phyloP scores from a whole-genome alignment of 805 yeast species.

The Metschnikowia chrysomelidarum region DNA sequence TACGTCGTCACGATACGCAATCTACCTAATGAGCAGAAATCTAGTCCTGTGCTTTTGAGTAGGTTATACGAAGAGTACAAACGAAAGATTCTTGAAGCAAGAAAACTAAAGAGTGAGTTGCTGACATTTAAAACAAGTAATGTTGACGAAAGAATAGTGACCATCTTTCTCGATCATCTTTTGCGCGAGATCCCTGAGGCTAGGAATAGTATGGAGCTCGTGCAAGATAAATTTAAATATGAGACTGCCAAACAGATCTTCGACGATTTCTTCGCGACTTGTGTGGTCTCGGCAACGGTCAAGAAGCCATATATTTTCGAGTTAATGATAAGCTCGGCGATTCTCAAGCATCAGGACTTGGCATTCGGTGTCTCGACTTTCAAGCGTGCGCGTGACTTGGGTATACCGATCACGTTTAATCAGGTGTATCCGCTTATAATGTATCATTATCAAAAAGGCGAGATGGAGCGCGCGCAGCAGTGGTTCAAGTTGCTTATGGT shows the following conservation, averaged over 20 bases:
- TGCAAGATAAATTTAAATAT: slow-evolving; percentile 12
- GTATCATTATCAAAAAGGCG: slow-evolving; percentile 33
- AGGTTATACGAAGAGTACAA: slow-evolving; percentile 24
- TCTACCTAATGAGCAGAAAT: slow-evolving; percentile 13
- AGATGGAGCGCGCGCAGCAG: slow-evolving; percentile 29
- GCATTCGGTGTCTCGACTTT: slow-evolving; percentile 32
- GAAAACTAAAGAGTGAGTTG: slow-evolving; percentile 8
- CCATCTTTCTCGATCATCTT: slow-evolving; percentile 25
- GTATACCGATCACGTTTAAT: slow-evolving; percentile 37
- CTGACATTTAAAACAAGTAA: slow-evolving; percentile 14
- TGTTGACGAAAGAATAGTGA: slow-evolving; percentile 20
- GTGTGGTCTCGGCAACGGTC: slow-evolving; percentile 14
- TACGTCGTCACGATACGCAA: slow-evolving; percentile 25
- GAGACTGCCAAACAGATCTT: slow-evolving; percentile 28
- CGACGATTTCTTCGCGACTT: slow-evolving; percentile 20
- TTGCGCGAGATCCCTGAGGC: slow-evolving; percentile 23
- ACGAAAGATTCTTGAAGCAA: neutral
- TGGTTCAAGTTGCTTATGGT: slow-evolving; percentile 38
- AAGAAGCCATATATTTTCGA: slow-evolving; percentile 28
- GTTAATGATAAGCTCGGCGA: slow-evolving; percentile 29
- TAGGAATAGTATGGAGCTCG: slow-evolving; percentile 18
- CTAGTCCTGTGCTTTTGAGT: slow-evolving; percentile 19
- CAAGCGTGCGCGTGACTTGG: slow-evolving; percentile 23
- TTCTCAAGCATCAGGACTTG: slow-evolving; percentile 33
- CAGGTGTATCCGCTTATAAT: slow-evolving; percentile 39